Conservation (phyloP, 129 eudicot genomes). For the Centrapalus pauciflorus region DNA sequence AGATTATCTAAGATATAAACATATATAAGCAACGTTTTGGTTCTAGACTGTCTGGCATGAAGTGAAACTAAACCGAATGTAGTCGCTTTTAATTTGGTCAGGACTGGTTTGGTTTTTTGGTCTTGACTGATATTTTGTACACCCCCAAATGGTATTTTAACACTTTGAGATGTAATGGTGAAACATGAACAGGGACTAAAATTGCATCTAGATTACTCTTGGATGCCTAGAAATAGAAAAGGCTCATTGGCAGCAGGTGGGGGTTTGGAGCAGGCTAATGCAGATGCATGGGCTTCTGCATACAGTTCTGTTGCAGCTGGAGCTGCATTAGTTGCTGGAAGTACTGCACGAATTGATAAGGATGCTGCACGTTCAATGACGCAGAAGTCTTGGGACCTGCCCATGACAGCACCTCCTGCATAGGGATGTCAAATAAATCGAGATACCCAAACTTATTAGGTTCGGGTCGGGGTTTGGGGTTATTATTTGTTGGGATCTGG, state of each 20-base stretch:
- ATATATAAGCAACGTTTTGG: too few species aligned
- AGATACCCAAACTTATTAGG: too few species aligned
- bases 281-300: conserved; percentile 96
- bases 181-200: conserved; percentile 65
- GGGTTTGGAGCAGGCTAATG: conserved; percentile 57
- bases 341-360: conserved; percentile 58
- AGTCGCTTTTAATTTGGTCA: too few species aligned
- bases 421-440: too few species aligned
- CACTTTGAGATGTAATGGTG: conserved; percentile 8
- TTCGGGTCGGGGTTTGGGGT: too few species aligned
- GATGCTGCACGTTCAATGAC: conserved; percentile 78
- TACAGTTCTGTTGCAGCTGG: conserved; percentile 93
- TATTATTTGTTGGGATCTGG: too few species aligned
- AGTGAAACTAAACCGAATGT: too few species aligned
- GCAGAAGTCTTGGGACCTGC: conserved; percentile 97
- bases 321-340: conserved; percentile 92
- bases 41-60: too few species aligned
- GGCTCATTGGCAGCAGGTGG: conserved; percentile 32
- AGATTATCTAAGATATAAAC: too few species aligned
- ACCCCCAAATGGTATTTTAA: neutral
- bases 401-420: conserved; percentile 66
- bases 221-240: conserved; percentile 39
- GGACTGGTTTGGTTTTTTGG: too few species aligned
- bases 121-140: too few species aligned
- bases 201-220: conserved; percentile 73